Evolutionary conservation across 345 rosid species (phyloP), one percentile per base, ranked within the genome.

Genomic region (Sonneratia caseolaris): DNA sequence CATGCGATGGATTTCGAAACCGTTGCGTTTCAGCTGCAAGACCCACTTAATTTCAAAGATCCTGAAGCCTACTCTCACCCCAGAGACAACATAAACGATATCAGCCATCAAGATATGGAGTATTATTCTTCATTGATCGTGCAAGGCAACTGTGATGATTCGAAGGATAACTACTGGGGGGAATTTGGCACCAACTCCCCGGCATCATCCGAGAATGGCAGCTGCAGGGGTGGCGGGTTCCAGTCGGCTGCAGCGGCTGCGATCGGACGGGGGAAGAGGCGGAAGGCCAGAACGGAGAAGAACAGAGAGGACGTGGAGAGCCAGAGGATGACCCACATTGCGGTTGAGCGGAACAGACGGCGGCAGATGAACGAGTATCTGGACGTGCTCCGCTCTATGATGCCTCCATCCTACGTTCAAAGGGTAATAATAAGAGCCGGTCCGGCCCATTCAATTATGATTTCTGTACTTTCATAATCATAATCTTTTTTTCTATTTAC

Each of bases 281-380:
- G 86, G 79, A 83, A 82, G 36, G 68, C 75, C 35, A 84, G 72
- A 74, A 66, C 57, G 53, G 75, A 73, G 37, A 86, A 81, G 76
- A 84, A 79, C 76, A 73, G 45, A 47, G 84, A 85, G 36, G 89
- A 89, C 64, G 80, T 82, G 72, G 89, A 87, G 84, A 83, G 72
- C 27, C 93, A 87, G 76, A 88, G 96, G 78, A 83, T 82, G 82
- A 84, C 81, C 66, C 96, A 90, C 81, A 88, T 90, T 80, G 74
- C 81, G 18, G 88, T 88, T n/a, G 93, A 90, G 70, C 88, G 96
- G 69, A 87, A 88, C 57, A 76, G 96, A 66, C 81, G 96, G 73
- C 86, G 79, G 74, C 96, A 82, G 75, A 90, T 90, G 93, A 90
- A 86, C 78, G 81, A 88, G 8, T 81, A 84, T 78, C 85, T 91